Conservation (phyloP, 805 yeast genomes). For the Danielia reshetovae region DNA sequence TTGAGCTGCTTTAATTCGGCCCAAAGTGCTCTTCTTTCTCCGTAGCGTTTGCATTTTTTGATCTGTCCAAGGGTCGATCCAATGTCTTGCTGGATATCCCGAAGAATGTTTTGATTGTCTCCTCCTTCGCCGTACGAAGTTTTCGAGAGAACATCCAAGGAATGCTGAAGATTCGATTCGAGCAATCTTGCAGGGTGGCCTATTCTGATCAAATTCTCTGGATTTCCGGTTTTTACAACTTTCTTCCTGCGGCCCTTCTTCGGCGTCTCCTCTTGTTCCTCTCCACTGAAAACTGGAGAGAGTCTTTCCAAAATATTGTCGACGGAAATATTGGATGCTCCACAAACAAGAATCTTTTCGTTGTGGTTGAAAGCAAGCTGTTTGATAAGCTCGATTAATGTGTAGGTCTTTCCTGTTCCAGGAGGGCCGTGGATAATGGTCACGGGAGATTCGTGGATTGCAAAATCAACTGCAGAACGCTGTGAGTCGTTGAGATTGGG, state of each 20-base stretch:
- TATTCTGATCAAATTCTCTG: slow-evolving; percentile 59
- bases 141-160: slow-evolving; percentile 69
- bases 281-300: slow-evolving; percentile 25
- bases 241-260: slow-evolving; percentile 29
- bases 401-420: slow-evolving; percentile 80
- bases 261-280: slow-evolving; percentile 3
- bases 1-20: slow-evolving; percentile 62
- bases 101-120: slow-evolving; percentile 43
- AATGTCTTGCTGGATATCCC: slow-evolving; percentile 70
- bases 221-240: slow-evolving; percentile 28
- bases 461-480: slow-evolving; percentile 62
- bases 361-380: slow-evolving; percentile 51
- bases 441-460: slow-evolving; percentile 53
- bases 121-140: slow-evolving; percentile 43
- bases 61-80: slow-evolving; percentile 51
- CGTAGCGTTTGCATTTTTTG: slow-evolving; percentile 58
- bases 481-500: slow-evolving; percentile 63
- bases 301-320: slow-evolving; percentile 86
- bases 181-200: slow-evolving; percentile 93
- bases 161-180: slow-evolving; percentile 58
- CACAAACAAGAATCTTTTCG: slow-evolving; percentile 75
- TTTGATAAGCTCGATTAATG: slow-evolving; percentile 74
- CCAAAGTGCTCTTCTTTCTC: slow-evolving; percentile 66
- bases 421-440: slow-evolving; percentile 76
- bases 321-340: slow-evolving; percentile 90